Base-by-base conservation (phyloP, 108 stramenopile genomes). In the Schizochytrium sp. region DNA sequence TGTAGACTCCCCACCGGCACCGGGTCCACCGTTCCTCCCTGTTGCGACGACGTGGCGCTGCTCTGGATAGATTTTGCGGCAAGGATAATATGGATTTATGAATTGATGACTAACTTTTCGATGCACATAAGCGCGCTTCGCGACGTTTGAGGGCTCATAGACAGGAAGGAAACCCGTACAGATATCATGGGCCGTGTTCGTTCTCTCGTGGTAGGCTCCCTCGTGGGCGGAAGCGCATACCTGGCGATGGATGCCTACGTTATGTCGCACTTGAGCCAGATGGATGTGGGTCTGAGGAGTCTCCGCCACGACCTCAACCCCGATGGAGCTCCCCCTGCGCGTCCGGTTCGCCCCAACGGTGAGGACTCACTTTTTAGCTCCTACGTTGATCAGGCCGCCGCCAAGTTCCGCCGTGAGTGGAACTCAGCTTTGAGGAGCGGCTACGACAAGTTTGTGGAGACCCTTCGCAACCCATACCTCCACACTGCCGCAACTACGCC, bases 211-310 rank as follows among this genome's bases (percentile, higher is more conserved):
- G 38, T 49, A 53, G 76, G 76, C 45, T 49, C 76, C 28, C 50
- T 55, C 45, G 53, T 49, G 50, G 76, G 76, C 50, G 76, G 76
- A 17, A 53, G 50, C 50, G 76, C 76, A 53, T 83, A 83, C 53
- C n/a, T 83, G 76, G 76, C 50, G 45, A 83, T 83, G 76, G 47
- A 83, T 53, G 76, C 53, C 50, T 83, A 83, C 76, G 76, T 55
- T 10, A 83, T 55, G 76, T 83, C 76, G 50, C 47, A 83, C 28
- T 53, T 83, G 76, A 49, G 53, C 76, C 76, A 55, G 50, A 49
- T 83, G 76, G 76, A 83, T 53, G 76, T 55, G 15, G 76, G 50
- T 8, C 76, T 83, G 12, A 12, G 76, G 76, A 55, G 50, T 17
- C 76, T 83, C 47, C 8, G 76, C 38, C 76, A 83, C 76, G 76